Evolutionary conservation across 441 rosid genomes (phyloP), one percentile per base, ranked within the genome.

Genomic region (Pelargonium fulgidum): DNA sequence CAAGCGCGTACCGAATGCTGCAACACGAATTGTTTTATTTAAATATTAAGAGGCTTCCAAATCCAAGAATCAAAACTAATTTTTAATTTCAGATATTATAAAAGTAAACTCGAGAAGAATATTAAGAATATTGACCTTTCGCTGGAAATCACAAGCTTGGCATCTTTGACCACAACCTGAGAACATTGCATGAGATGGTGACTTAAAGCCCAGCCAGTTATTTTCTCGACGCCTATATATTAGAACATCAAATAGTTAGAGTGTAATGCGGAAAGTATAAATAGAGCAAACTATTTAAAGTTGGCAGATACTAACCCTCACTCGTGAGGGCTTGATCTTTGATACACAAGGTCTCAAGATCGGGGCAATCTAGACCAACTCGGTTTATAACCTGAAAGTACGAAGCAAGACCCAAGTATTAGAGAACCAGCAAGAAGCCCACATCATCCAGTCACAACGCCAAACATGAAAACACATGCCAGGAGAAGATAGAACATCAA

Each of bases 171-270:
- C n/a, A 73, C 72, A 71, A 84, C 81, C 79, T 89, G 90, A 20
- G 87, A 72, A 69, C 83, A 78, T 75, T 86, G 84, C 98, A 89
- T 90, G 59, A 87, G 86, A 72, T 89, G 95, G 79, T 89, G 85
- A 75, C 97, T 83, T 44, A 88, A 68, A 50, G 97, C 93, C 98
- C 97, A 95, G 65, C 99, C 99, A 17, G 89, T 92, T 69, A 88
- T 81, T 84, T 89, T 95, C 80, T 95, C 99, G 71, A 84, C 99
- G 72, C 91, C 99, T 95, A 69, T 47, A 33, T 63, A 64, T 8
- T 65, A n/a, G 20, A 54, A 17, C 24, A 17, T 54, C 11, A 8
- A 54, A 1, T 0, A 17, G 61, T 54, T 17, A 54, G 54, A 47
- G 19, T 52, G 64, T 24, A 44, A 22, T 4, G 62, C 65, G 33